phyloP scores from a whole-genome alignment of 495 filamentous ascomycete genomes.

The Penicillium odoratum region DNA sequence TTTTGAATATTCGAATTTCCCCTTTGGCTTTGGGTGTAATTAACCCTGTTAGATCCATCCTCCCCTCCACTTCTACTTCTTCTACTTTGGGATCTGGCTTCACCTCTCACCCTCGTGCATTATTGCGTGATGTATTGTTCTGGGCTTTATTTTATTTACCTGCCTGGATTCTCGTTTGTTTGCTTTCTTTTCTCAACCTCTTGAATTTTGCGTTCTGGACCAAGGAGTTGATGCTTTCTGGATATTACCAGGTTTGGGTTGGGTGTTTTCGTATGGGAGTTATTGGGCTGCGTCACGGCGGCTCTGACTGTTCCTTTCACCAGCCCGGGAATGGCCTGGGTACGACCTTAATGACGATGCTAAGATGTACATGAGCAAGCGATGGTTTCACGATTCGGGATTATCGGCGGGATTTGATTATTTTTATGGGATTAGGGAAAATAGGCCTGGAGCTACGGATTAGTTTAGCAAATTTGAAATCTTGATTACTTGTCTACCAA shows the following conservation, averaged over 20 bases:
- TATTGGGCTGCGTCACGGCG: slow-evolving; percentile 27
- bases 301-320: slow-evolving; percentile 33
- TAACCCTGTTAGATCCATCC: not conserved
- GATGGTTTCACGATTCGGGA: slow-evolving; percentile 39
- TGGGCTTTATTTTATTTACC: not conserved
- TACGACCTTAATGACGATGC: slow-evolving; percentile 48
- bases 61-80: not conserved
- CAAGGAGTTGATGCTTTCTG: slow-evolving; percentile 19
- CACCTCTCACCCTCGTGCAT: not conserved
- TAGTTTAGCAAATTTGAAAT: slow-evolving; percentile 28
- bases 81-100: not conserved
- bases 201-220: slow-evolving; percentile 20
- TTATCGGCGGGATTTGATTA: slow-evolving; percentile 21
- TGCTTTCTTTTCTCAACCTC: slow-evolving; percentile 14
- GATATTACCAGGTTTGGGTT: slow-evolving; percentile 23
- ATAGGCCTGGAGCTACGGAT: slow-evolving; percentile 21
- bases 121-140: not conserved
- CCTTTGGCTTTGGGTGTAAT: not conserved
- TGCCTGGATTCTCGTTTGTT: slow-evolving; percentile 7
- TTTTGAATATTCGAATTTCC: slow-evolving; percentile 15
- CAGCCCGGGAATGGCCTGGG: slow-evolving; percentile 36
- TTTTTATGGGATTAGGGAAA: slow-evolving; percentile 18
- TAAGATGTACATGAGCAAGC: slow-evolving; percentile 50
- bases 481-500: slow-evolving; percentile 23
- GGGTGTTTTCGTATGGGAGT: slow-evolving; percentile 35